Evolutionary conservation across 345 rosid genomes (phyloP).

Genomic region (Capsella bursapastoris): DNA sequence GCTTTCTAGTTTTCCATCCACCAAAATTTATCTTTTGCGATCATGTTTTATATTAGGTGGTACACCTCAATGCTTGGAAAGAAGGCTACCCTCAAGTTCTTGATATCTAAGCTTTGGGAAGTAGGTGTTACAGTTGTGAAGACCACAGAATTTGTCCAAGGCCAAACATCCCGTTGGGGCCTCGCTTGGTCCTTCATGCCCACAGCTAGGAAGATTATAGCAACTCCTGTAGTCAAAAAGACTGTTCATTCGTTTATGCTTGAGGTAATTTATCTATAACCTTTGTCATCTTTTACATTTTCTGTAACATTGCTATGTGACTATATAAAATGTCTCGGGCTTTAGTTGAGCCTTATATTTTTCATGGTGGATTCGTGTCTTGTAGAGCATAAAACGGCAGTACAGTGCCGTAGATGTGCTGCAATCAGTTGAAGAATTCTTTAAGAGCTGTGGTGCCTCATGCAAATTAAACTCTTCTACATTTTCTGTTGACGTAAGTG

Average conservation of each 20-base stretch:
- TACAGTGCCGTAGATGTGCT: constrained; percentile 72
- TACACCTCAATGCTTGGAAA: constrained; percentile 93
- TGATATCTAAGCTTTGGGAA: constrained; percentile 72
- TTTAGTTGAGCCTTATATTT: constrained; percentile 8
- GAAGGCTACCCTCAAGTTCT: constrained; percentile 74
- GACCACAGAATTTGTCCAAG: constrained; percentile 91
- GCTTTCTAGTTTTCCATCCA: background rate
- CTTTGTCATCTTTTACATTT: constrained; percentile 13
- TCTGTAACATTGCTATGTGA: background rate
- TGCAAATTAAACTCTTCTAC: constrained; percentile 62
- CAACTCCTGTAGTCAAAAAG: constrained; percentile 54
- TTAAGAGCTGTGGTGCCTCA: constrained; percentile 60
- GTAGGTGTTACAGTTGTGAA: constrained; percentile 75
- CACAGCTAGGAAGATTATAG: constrained; percentile 60
- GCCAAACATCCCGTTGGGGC: constrained; percentile 92
- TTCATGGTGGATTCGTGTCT: constrained; percentile 11
- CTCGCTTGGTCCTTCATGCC: constrained; percentile 92
- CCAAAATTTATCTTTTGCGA: constrained; percentile 3
- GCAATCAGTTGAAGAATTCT: constrained; percentile 67
- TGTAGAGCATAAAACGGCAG: constrained; percentile 72
- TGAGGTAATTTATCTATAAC: constrained; percentile 54
- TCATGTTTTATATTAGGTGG: constrained; percentile 58
- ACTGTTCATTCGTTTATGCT: constrained; percentile 67
- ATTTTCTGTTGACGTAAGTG: constrained; percentile 74
- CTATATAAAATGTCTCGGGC: background rate